Conservation (phyloP, 768 basidiomycete genomes). For the Hortiboletus campestris region DNA sequence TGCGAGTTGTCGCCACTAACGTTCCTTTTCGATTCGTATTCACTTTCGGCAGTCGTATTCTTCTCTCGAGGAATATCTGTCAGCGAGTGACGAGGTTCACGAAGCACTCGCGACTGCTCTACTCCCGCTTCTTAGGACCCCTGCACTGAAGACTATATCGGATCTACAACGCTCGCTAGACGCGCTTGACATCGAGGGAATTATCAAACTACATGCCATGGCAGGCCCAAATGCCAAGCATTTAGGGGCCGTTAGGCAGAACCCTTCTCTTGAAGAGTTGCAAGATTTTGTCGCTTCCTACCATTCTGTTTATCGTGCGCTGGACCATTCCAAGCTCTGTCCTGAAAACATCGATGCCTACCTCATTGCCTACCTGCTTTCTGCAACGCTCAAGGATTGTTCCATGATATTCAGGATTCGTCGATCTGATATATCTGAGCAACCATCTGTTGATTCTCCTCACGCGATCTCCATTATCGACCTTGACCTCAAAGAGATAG, state of each 20-base stretch:
- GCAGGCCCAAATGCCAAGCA: constrained; percentile 2
- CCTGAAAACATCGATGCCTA: constrained; percentile 56
- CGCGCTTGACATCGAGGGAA: constrained; percentile 80
- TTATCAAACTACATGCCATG: constrained; percentile 44
- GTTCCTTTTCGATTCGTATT: constrained; percentile 2
- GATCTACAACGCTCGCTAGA: constrained; percentile 76
- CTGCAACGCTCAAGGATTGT: constrained; percentile 97
- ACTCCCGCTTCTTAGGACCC: constrained; percentile 44
- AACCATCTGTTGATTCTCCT: constrained; percentile 30
- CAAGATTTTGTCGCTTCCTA: constrained; percentile 58
- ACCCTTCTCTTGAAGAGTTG: constrained; percentile 69
- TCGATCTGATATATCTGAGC: constrained; percentile 3
- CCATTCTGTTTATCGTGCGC: constrained; percentile 32
- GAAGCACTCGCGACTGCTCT: constrained; percentile 52
- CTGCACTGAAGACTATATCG: constrained; percentile 53
- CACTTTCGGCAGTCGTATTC: constrained; percentile 3
- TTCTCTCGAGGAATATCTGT: constrained; percentile 16
- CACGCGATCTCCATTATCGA: constrained; percentile 72
- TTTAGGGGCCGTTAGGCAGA: constrained; percentile 34
- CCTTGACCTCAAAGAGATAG: constrained; percentile 75
- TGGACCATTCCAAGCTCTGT: constrained; percentile 39
- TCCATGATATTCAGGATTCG: constrained; percentile 56
- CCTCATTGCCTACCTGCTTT: constrained; percentile 75
- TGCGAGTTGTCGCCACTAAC: constrained; percentile 31
- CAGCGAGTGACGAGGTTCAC: constrained; percentile 35